phyloP scores from a whole-genome alignment of 208 protist genomes.

The Leishmania martiniquensis region DNA sequence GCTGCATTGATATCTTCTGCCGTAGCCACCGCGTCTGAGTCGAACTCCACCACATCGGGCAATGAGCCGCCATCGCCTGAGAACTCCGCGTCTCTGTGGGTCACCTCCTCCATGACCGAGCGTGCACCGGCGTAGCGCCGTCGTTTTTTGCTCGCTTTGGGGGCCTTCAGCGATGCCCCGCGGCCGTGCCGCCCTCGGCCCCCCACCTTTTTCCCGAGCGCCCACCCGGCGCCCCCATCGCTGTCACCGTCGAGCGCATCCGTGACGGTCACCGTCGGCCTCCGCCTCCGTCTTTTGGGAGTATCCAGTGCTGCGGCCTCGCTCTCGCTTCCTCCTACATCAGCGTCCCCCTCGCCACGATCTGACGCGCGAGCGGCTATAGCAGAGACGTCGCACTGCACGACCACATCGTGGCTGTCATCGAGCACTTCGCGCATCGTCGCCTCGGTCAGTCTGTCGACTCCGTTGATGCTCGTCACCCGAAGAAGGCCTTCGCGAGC shows the following conservation, averaged over 20 bases:
- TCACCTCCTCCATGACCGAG: neutral
- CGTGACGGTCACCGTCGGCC: neutral
- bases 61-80: neutral
- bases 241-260: neutral
- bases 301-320: neutral
- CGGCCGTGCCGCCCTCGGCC: neutral
- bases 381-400: constrained; percentile 17
- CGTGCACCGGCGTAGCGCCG: neutral
- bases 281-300: constrained; percentile 1
- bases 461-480: constrained; percentile 18
- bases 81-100: neutral
- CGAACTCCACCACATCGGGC: neutral
- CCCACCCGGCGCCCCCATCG: too few species aligned
- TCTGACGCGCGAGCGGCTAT: neutral
- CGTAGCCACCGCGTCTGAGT: neutral
- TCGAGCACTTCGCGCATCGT: constrained; percentile 3
- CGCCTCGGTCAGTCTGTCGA: neutral
- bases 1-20: constrained; percentile 7
- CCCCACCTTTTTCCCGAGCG: neutral
- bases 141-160: neutral
- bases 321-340: neutral
- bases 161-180: neutral
- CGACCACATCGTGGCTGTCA: neutral
- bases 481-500: neutral
- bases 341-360: neutral